Evolutionary conservation across 805 yeast species (phyloP).

Genomic region (Candida manassasensis): DNA sequence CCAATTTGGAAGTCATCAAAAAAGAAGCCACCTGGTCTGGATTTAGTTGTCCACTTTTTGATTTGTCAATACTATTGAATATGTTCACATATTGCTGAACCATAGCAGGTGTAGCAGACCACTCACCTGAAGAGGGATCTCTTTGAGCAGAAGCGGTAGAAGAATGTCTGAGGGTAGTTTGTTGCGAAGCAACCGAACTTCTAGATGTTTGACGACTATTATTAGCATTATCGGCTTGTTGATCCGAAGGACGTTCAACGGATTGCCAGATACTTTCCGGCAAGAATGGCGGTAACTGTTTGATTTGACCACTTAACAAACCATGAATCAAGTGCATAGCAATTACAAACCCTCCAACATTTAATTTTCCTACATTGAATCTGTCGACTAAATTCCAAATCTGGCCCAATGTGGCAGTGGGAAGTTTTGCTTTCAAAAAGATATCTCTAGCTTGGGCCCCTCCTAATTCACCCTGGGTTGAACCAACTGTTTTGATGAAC

Average conservation of each 20-base stretch:
- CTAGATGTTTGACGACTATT: constrained; percentile 23
- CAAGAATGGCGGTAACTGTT: constrained; percentile 46
- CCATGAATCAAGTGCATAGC: constrained; percentile 96
- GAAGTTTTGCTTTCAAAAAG: constrained; percentile 82
- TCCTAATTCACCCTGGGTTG: constrained; percentile 51
- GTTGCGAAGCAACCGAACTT: constrained; percentile 31
- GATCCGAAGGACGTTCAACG: constrained; percentile 14
- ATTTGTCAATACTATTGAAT: constrained; percentile 72
- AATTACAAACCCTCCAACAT: constrained; percentile 71
- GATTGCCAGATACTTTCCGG: constrained; percentile 40
- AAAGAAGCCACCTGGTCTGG: constrained; percentile 85
- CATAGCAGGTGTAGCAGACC: constrained; percentile 67
- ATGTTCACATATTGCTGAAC: constrained; percentile 74
- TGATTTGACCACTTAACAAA: constrained; percentile 59
- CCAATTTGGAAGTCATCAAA: constrained; percentile 79
- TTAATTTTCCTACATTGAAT: constrained; percentile 65
- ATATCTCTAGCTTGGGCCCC: constrained; percentile 84
- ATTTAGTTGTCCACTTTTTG: constrained; percentile 55
- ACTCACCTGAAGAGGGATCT: constrained; percentile 34
- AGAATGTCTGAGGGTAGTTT: constrained; percentile 29
- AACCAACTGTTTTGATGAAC: constrained; percentile 61
- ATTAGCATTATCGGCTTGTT: constrained; percentile 1
- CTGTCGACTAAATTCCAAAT: constrained; percentile 89
- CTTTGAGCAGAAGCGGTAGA: constrained; percentile 10
- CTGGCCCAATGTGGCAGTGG: constrained; percentile 71